Percentiles rank a stretch among this genome's conserved stretches.
Evolutionary conservation across 768 basidiomycete species (phyloP).

Genomic region (Psilocybe azurescens): DNA sequence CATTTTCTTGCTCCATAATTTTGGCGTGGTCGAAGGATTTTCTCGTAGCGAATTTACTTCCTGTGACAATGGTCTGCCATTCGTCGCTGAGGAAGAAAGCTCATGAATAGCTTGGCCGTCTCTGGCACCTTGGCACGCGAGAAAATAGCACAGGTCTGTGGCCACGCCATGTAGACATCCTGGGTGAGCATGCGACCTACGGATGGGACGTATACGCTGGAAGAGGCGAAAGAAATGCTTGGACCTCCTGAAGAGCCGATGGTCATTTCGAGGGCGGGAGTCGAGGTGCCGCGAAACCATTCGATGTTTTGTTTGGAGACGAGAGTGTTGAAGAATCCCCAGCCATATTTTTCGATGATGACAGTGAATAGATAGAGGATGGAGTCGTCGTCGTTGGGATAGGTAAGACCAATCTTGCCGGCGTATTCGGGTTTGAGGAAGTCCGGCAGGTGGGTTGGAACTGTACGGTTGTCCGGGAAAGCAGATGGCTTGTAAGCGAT

Average conservation of each 20-base stretch:
- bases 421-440: constrained; percentile 21
- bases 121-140: constrained; percentile 21
- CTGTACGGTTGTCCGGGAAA: constrained; percentile 10
- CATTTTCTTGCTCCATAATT: constrained; percentile 23
- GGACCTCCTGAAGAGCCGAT: constrained; percentile 1
- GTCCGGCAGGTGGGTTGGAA: constrained; percentile 16
- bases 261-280: constrained; percentile 25
- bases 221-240: constrained; percentile 25
- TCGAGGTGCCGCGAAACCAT: constrained; percentile 30
- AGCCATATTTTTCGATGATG: constrained; percentile 29
- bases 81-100: constrained; percentile 25
- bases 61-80: constrained; percentile 22
- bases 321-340: constrained; percentile 23
- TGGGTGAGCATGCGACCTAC: constrained; percentile 9
- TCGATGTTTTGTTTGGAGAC: constrained; percentile 20
- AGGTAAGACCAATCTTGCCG: constrained; percentile 26
- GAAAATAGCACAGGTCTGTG: constrained; percentile 29
- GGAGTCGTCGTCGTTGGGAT: constrained; percentile 35
- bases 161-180: constrained; percentile 31
- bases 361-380: constrained; percentile 29
- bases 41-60: constrained; percentile 21
- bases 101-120: constrained; percentile 28
- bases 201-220: constrained; percentile 19
- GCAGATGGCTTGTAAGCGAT: constrained; percentile 23
- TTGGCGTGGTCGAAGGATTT: constrained; percentile 20